A percentile compares a stretch with the other conserved stretches of the same genome.
phyloP scores from a whole-genome alignment of 2,329 filamentous ascomycete genomes.

The Epichloe sylvatica region DNA sequence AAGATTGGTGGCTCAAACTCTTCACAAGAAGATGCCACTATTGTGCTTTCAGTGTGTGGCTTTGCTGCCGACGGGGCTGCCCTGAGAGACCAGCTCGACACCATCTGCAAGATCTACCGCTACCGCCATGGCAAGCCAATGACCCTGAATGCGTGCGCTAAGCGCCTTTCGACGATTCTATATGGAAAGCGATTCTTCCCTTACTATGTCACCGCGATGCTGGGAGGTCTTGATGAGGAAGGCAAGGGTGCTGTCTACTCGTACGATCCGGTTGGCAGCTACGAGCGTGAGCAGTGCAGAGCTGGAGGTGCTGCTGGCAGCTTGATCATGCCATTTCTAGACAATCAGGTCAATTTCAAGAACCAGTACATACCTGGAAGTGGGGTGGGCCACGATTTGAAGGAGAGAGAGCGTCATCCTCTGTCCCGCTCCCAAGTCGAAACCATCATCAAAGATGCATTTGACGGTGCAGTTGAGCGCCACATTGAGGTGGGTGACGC shows the following conservation, averaged over 20 bases:
- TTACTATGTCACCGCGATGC: conserved; percentile 91
- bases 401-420: conserved; percentile 56
- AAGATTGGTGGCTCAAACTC: conserved; percentile 86
- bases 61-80: conserved; percentile 92
- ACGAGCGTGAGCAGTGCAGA: conserved; percentile 91
- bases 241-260: conserved; percentile 90
- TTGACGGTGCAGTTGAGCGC: conserved; percentile 93
- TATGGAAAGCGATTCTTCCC: conserved; percentile 98
- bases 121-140: conserved; percentile 97
- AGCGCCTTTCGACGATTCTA: conserved; percentile 85
- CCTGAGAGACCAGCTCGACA: conserved; percentile 83
- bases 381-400: conserved; percentile 66
- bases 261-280: conserved; percentile 95
- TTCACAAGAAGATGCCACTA: conserved; percentile 68
- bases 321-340: conserved; percentile 96
- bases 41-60: conserved; percentile 86
- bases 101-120: conserved; percentile 96
- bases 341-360: conserved; percentile 99
- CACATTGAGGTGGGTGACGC: conserved; percentile 98
- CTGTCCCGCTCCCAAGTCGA: conserved; percentile 63
- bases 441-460: conserved; percentile 86
- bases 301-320: conserved; percentile 84
- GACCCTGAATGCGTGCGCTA: conserved; percentile 84
- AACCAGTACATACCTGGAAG: conserved; percentile 90
- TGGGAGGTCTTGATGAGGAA: conserved; percentile 87